These are phyloP conservation scores for Carex arenaria DNA, from an alignment of 202 grass and related monocot genomes.

Conservation along the genomic window DNA sequence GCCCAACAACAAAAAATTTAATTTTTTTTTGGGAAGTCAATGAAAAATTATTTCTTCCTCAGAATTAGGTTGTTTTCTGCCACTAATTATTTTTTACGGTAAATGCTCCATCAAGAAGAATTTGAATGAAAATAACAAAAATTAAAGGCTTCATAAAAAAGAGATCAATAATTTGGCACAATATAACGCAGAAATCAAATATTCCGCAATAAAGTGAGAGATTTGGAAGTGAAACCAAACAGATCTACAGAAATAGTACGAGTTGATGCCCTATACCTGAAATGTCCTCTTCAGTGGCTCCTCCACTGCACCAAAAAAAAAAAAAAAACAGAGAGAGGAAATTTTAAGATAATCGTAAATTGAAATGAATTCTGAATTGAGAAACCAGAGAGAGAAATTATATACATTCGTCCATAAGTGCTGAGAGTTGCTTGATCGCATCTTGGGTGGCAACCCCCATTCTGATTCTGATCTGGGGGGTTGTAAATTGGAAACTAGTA, in stretches of 20 bases:
- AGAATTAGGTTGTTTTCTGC: neutral
- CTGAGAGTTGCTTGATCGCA: constrained; percentile 69
- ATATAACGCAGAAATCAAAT: constrained; percentile 9
- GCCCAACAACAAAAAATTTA: neutral
- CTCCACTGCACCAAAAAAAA: constrained; percentile 49
- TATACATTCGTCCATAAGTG: constrained; percentile 74
- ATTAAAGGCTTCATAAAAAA: neutral
- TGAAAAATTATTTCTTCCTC: neutral
- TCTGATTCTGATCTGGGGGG: constrained; percentile 44
- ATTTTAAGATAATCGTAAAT: constrained; percentile 29
- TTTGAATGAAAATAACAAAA: neutral
- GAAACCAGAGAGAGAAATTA: neutral
- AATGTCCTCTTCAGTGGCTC: constrained; percentile 74
- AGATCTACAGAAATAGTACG: constrained; percentile 15
- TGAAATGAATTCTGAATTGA: neutral
- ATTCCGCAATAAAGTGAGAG: constrained; percentile 21
- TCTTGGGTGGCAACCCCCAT: constrained; percentile 63
- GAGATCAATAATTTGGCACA: constrained; percentile 32
- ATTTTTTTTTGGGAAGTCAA: neutral
- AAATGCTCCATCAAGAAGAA: neutral
- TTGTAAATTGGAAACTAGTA: neutral
- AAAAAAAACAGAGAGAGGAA: neutral
- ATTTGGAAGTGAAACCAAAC: constrained; percentile 23
- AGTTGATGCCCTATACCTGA: constrained; percentile 56
- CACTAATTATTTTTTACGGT: neutral